Evolutionary conservation across 305 asterid genomes (phyloP), one percentile per base, ranked within the genome.

Genomic region (Rubia peregrina): DNA sequence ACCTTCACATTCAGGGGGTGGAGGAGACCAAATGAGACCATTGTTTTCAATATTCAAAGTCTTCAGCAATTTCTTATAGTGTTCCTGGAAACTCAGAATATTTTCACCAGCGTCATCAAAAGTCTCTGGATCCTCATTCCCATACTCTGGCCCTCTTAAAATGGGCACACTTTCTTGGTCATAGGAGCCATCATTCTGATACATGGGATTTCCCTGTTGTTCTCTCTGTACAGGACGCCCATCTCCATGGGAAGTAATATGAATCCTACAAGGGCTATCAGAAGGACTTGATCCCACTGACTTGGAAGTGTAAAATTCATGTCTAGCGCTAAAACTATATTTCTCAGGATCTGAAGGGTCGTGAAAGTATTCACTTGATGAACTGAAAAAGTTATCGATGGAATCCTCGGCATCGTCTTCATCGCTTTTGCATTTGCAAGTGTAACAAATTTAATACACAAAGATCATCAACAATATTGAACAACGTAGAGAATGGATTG

Each of bases 1-100:
- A 63, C 74, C 73, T 74, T 75, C 81, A 55, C 81, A 87, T 61
- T 88, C 93, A 7, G 95, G 88, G 2, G 86, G 87, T 60, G 97
- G 99, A 79, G 99, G 99, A 53, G 83, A 79, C 99, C 99, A 94
- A 72, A 91, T 81, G 71, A 74, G 87, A 72, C 82, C 87, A 64
- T 87, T 87, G 80, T 81, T 80, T 83, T 91, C 98, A 80, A 87
- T 87, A 81, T 86, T 88, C 80, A 86, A 78, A 30, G 86, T 81
- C 48, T 80, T 82, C 74, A 59, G 77, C 69, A 76, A 76, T 53
- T 80, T 80, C 67, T 81, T 88, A 71, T 75, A 74, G 67, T 73
- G 83, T 48, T 81, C 81, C 73, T 30, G 83, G 75, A 75, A 82
- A 44, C 68, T 73, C 6, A 75, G 76, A 73, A 81, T 73, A 64